Evolutionary conservation across 768 basidiomycete species (phyloP).

Genomic region (Mycena pura): DNA sequence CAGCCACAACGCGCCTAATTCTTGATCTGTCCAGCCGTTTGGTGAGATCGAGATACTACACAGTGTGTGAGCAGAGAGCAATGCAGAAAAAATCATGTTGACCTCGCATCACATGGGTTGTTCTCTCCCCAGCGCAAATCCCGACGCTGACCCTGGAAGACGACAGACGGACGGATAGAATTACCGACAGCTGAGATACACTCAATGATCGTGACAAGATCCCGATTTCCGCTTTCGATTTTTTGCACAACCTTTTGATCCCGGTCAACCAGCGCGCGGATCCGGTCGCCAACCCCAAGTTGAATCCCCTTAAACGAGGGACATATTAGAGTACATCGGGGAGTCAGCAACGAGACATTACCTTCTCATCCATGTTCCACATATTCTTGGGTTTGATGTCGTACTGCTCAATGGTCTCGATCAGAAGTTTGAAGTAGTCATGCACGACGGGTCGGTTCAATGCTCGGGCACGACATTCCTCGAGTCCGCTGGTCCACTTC

Average conservation of each 20-base stretch:
- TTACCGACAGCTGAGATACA: conserved; percentile 48
- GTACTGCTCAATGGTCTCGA: conserved; percentile 27
- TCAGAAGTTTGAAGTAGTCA: conserved; percentile 34
- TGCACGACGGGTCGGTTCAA: conserved; percentile 27
- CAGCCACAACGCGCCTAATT: conserved; percentile 26
- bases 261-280: too few relatives aligned
- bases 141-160: conserved; percentile 45
- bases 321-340: too few relatives aligned
- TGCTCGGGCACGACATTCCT: not conserved
- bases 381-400: conserved; percentile 36
- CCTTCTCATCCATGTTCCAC: conserved; percentile 43
- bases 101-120: conserved; percentile 16
- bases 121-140: conserved; percentile 40
- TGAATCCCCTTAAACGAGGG: too few relatives aligned
- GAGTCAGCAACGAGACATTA: too few relatives aligned
- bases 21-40: conserved; percentile 31
- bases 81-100: not conserved
- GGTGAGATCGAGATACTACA: conserved; percentile 25
- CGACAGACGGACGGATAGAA: conserved; percentile 37
- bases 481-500: not conserved
- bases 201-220: too few relatives aligned
- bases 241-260: too few relatives aligned
- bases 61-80: not conserved
- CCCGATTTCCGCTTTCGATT: too few relatives aligned
- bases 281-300: conserved; percentile 29